phyloP scores from a whole-genome alignment of 1,284 basidiomycete genomes.

The Cronartium ribicola region DNA sequence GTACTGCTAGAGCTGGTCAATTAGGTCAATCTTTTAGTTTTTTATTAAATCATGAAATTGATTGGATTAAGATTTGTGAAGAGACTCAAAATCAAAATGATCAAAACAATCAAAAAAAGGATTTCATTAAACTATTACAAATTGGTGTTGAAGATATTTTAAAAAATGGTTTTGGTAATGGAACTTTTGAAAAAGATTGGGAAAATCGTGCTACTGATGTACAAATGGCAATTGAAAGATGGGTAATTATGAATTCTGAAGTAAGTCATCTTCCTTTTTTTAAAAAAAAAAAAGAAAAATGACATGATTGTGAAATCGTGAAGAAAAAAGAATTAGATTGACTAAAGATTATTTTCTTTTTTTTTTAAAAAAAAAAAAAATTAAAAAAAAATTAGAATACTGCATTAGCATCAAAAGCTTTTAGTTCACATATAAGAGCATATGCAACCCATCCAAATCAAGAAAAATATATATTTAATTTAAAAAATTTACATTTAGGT shows the following conservation, averaged over 20 bases:
- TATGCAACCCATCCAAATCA: constrained; percentile 94
- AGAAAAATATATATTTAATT: constrained; percentile 94
- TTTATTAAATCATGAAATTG: constrained; percentile 75
- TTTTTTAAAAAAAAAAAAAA: not conserved
- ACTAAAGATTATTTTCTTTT: not conserved
- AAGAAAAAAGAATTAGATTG: not conserved
- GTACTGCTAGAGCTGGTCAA: constrained; percentile 90
- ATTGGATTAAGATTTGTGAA: constrained; percentile 85
- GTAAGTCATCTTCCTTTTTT: constrained; percentile 56
- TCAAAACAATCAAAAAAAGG: not conserved
- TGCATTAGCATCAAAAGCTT: constrained; percentile 75
- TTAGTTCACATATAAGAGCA: constrained; percentile 85
- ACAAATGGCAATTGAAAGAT: constrained; percentile 89
- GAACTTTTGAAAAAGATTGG: constrained; percentile 65
- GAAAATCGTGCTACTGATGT: constrained; percentile 92
- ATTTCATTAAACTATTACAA: constrained; percentile 58
- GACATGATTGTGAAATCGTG: not conserved
- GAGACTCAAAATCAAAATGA: constrained; percentile 64
- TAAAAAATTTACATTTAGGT: constrained; percentile 86
- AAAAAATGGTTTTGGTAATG: constrained; percentile 72
- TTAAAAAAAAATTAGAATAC: constrained; percentile 59
- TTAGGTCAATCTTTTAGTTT: constrained; percentile 87
- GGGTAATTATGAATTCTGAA: constrained; percentile 72
- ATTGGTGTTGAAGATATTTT: constrained; percentile 69
- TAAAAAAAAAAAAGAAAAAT: too few relatives aligned